These are phyloP conservation scores for Boletus sp. DNA, from an alignment of 768 basidiomycete genomes.

Conservation along the genomic window DNA sequence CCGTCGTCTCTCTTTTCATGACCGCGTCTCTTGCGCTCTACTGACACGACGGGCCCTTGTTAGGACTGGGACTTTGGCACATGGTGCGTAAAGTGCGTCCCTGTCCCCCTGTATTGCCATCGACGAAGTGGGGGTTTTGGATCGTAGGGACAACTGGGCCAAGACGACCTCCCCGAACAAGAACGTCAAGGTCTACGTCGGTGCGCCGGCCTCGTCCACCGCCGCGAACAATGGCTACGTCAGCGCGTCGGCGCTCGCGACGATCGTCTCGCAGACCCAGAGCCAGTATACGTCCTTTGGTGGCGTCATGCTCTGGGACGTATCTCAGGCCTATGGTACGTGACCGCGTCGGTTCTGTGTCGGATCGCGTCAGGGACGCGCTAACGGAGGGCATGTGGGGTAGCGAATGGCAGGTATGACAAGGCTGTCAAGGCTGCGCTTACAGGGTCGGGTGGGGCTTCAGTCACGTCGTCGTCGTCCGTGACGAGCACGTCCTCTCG, in stretches of 20 bases:
- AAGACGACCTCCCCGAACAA: too few relatives aligned
- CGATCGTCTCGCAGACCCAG: slow-evolving; percentile 10
- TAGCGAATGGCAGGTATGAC: slow-evolving; percentile 46
- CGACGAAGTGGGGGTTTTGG: too few relatives aligned
- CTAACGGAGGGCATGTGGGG: background rate
- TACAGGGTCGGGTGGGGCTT: slow-evolving; percentile 7
- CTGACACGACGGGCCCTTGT: background rate
- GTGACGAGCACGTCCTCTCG: slow-evolving; percentile 1
- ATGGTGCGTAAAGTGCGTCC: slow-evolving; percentile 5
- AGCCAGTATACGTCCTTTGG: slow-evolving; percentile 45
- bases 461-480: background rate
- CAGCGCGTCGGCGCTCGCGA: too few relatives aligned
- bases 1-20: slow-evolving; percentile 7
- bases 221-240: too few relatives aligned
- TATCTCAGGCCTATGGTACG: slow-evolving; percentile 45
- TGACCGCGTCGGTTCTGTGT: background rate
- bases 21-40: background rate
- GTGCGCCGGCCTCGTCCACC: too few relatives aligned
- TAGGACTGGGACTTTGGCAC: slow-evolving; percentile 48
- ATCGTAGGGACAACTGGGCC: too few relatives aligned
- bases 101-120: too few relatives aligned
- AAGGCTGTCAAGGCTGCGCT: slow-evolving; percentile 42
- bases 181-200: too few relatives aligned
- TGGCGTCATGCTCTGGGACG: slow-evolving; percentile 44
- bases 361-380: background rate